Conservation (phyloP, 2,329 filamentous ascomycete genomes). For the Trichophyton rubrum region DNA sequence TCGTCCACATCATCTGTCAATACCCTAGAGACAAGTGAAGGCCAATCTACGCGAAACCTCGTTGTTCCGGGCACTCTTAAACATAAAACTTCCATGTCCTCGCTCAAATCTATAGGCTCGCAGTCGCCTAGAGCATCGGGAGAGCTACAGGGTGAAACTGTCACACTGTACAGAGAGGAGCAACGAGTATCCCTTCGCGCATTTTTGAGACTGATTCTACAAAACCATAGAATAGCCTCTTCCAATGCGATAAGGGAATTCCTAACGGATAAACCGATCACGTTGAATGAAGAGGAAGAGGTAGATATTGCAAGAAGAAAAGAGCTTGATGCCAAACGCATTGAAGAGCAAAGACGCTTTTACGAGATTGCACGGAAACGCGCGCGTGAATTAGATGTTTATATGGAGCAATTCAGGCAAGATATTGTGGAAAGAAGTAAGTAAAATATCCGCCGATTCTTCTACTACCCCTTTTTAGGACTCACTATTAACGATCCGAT, state of each 20-base stretch:
- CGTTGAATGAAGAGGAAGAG: slow-evolving; percentile 66
- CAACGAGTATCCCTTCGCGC: slow-evolving; percentile 85
- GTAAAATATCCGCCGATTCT: slow-evolving; percentile 20
- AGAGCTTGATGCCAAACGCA: slow-evolving; percentile 69
- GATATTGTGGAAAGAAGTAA: slow-evolving; percentile 60
- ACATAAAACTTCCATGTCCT: slow-evolving; percentile 12
- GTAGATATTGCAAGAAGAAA: slow-evolving; percentile 70
- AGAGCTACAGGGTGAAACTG: slow-evolving; percentile 37
- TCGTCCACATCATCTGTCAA: slow-evolving; percentile 73
- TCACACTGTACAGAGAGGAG: slow-evolving; percentile 68
- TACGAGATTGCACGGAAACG: slow-evolving; percentile 89
- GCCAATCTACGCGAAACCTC: slow-evolving; percentile 24
- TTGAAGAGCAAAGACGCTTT: slow-evolving; percentile 86
- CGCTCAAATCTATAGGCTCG: slow-evolving; percentile 16
- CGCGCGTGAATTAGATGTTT: slow-evolving; percentile 85
- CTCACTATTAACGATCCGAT: not conserved
- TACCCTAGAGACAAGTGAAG: slow-evolving; percentile 46
- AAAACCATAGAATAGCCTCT: slow-evolving; percentile 70
- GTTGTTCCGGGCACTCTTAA: slow-evolving; percentile 5
- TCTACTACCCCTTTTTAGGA: not conserved
- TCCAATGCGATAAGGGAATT: slow-evolving; percentile 80
- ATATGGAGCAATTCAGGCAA: slow-evolving; percentile 74
- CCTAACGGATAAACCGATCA: slow-evolving; percentile 58
- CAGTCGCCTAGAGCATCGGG: slow-evolving; percentile 20
- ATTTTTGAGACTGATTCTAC: slow-evolving; percentile 72